A percentile compares a stretch with the other conserved stretches of the same genome.
Evolutionary conservation across 2,329 filamentous ascomycete species (phyloP).

Genomic region (Diplodia corticola): DNA sequence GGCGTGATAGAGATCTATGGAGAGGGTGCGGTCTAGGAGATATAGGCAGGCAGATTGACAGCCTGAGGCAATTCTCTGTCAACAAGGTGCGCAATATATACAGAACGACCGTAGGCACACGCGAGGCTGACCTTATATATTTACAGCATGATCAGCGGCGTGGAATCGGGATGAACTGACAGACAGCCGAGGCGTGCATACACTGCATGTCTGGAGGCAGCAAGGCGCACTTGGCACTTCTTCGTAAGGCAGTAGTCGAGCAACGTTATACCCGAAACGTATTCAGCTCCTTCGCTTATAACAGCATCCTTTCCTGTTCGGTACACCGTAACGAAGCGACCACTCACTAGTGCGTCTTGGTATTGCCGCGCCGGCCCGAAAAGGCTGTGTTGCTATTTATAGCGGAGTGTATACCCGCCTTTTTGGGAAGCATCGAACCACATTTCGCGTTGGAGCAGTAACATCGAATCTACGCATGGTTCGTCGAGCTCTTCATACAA

Average conservation of each 20-base stretch:
- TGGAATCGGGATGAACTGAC: conserved; percentile 1
- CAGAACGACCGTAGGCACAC: no score
- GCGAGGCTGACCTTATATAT: no score
- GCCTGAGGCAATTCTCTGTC: no score
- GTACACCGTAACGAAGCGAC: neutral
- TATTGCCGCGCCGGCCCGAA: neutral
- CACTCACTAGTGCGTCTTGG: neutral
- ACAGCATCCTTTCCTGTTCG: neutral
- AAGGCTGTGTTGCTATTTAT: neutral
- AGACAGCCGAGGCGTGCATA: neutral
- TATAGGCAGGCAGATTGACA: no score
- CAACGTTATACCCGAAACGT: neutral
- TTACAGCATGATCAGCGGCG: neutral
- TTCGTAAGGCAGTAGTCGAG: neutral
- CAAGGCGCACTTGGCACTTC: neutral
- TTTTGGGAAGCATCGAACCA: no score
- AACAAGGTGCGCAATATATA: no score
- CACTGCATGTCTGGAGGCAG: neutral
- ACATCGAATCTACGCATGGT: no score
- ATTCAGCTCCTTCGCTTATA: neutral
- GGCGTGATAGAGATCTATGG: no score
- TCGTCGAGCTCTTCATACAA: no score
- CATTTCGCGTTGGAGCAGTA: no score
- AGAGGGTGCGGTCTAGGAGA: no score
- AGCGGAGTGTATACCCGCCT: no score